Evolutionary conservation across 2,329 filamentous ascomycete genomes (phyloP).

Genomic region (Exophiala spinifera): DNA sequence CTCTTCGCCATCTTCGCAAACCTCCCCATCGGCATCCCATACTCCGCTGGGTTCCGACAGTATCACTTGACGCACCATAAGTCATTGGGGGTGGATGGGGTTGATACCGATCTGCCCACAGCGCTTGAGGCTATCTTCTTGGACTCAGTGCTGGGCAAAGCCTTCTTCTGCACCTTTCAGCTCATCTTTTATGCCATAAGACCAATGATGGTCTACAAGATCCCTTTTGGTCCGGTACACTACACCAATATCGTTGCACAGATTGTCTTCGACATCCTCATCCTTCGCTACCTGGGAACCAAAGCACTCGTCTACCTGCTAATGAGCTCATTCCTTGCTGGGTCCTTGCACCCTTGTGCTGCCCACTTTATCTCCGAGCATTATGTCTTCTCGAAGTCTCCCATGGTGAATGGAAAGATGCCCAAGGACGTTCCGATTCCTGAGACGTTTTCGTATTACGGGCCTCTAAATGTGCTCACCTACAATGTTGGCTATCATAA

Average conservation of each 20-base stretch:
- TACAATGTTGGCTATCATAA: slow-evolving; percentile 99
- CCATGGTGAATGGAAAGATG: slow-evolving; percentile 35
- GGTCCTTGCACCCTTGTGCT: slow-evolving; percentile 87
- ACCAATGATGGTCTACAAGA: slow-evolving; percentile 87
- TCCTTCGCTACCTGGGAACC: slow-evolving; percentile 60
- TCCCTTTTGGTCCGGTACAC: slow-evolving; percentile 84
- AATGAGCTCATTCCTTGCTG: slow-evolving; percentile 86
- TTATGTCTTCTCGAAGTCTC: slow-evolving; percentile 64
- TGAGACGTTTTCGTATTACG: slow-evolving; percentile 97
- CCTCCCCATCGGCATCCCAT: slow-evolving; percentile 90
- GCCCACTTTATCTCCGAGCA: slow-evolving; percentile 99
- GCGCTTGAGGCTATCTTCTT: slow-evolving; percentile 87
- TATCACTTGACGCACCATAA: slow-evolving; percentile 99
- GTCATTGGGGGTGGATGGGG: slow-evolving; percentile 89
- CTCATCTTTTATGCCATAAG: slow-evolving; percentile 98
- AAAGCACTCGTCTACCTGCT: slow-evolving; percentile 78
- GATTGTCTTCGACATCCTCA: slow-evolving; percentile 68
- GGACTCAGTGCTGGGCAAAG: slow-evolving; percentile 88
- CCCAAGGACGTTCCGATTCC: slow-evolving; percentile 57
- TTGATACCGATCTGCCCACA: slow-evolving; percentile 94
- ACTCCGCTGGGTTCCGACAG: slow-evolving; percentile 92
- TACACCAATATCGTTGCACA: slow-evolving; percentile 76
- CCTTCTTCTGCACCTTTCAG: slow-evolving; percentile 99
- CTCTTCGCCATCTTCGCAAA: slow-evolving; percentile 91
- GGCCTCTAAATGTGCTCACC: slow-evolving; percentile 82